Evolutionary conservation across 306 rosid genomes (phyloP).

Genomic region (Rosa persica): DNA sequence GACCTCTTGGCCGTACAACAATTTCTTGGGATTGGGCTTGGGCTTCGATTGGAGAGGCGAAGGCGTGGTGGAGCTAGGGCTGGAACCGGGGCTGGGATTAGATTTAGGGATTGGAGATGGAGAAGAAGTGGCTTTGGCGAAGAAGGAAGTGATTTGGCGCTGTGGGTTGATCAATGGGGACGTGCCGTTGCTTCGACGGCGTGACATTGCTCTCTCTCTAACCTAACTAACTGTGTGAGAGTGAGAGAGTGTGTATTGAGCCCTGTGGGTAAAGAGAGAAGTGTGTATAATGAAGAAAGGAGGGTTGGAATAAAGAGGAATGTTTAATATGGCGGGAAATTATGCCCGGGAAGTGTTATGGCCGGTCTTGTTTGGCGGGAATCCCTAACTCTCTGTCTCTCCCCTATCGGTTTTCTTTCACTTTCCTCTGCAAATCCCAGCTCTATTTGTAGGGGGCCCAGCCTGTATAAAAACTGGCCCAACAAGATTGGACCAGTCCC

Average conservation of each 20-base stretch:
- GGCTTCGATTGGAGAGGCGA: slow-evolving; percentile 25
- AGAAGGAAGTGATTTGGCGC: slow-evolving; percentile 86
- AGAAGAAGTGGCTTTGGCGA: slow-evolving; percentile 53
- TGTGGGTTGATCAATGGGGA: slow-evolving; percentile 77
- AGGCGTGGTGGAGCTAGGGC: slow-evolving; percentile 19
- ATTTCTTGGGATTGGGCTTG: slow-evolving; percentile 13
- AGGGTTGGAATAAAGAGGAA: background rate
- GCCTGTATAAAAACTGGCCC: too few species aligned
- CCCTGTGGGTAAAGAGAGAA: too few species aligned
- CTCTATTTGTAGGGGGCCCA: too few species aligned
- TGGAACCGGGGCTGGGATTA: slow-evolving; percentile 15
- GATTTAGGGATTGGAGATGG: background rate
- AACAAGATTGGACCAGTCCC: background rate
- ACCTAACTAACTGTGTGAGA: background rate
- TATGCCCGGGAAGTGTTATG: background rate
- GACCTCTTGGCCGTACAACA: slow-evolving; percentile 38
- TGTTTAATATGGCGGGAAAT: slow-evolving; percentile 23
- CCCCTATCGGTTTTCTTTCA: background rate
- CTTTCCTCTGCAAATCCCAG: background rate
- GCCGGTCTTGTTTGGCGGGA: slow-evolving; percentile 21
- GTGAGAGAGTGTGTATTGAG: background rate
- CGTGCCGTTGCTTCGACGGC: slow-evolving; percentile 70
- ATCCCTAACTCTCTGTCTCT: background rate
- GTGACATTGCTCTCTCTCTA: slow-evolving; percentile 34
- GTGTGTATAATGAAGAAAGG: background rate